Base-by-base conservation (phyloP, 257 asterid genomes). In the Solanum lycopersicoides region DNA sequence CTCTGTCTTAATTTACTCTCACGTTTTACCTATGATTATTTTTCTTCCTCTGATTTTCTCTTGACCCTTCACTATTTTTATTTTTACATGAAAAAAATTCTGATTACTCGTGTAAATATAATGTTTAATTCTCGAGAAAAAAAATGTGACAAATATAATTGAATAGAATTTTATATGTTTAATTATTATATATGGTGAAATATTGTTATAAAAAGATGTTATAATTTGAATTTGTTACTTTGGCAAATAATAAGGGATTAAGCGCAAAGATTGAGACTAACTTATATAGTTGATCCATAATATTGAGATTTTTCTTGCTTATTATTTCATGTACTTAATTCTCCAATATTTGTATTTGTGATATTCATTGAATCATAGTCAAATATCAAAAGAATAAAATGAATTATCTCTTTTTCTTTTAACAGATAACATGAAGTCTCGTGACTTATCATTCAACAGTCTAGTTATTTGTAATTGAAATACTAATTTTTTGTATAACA, bases 171-270 rank as follows among this genome's bases (percentile, higher is more conserved):
- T 53, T 53, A 53, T 53, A 6, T 6, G 15, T 53, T 53, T 53
- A 10, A 66, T 25, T 28, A 25, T 5, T 28, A 66, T 66, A 66
- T 28, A 25, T 12, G 28, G 3, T 25, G 1, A 66, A n/a, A 25
- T 5, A 12, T 25, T 65, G 0, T 3, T 13, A 28, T 66, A 13
- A 34, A 13, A 12, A 60, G 1, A 4, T 23, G n/a, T 0, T 21
- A 3, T 60, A 21, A 30, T 8, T 69, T 69, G 76, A 69, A 69
- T 69, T 30, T 14, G 3, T 5, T 71, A 32, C 13, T 15, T 71
- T 15, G 42, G 0, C 23, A 71, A 71, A 30, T 71, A 7, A 2
- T 3, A 13, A 30, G n/a, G 23, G 1, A 69, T 15, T 15, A 2
- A 15, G n/a, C 3, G 9, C 4, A 69, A 14, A 32, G 7, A 0